A percentile compares a stretch with the other conserved stretches of the same genome.
Evolutionary conservation across 2,329 filamentous ascomycete genomes (phyloP).

Genomic region (Fonsecaea pedrosoi): DNA sequence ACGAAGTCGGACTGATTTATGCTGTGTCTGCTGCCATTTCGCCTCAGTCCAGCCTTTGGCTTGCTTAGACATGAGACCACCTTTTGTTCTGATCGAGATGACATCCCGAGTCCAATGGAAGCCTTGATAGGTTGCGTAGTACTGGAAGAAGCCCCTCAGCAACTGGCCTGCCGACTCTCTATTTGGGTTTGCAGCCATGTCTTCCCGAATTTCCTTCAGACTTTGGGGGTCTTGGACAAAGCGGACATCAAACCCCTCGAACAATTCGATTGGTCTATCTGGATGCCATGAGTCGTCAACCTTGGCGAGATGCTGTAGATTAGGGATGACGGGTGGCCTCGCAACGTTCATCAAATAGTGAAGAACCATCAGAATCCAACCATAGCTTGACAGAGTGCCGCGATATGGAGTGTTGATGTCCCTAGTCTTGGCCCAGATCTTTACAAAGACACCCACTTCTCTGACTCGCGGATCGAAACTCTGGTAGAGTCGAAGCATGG

Average conservation of each 20-base stretch:
- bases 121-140: slow-evolving; percentile 66
- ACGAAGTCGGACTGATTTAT: slow-evolving; percentile 76
- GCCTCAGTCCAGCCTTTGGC: slow-evolving; percentile 88
- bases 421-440: slow-evolving; percentile 85
- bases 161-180: slow-evolving; percentile 72
- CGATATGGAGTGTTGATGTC: slow-evolving; percentile 87
- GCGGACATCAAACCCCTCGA: slow-evolving; percentile 72
- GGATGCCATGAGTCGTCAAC: slow-evolving; percentile 52
- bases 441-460: slow-evolving; percentile 82
- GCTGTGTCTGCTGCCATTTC: slow-evolving; percentile 60
- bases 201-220: slow-evolving; percentile 65
- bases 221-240: slow-evolving; percentile 80
- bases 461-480: slow-evolving; percentile 78
- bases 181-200: slow-evolving; percentile 68
- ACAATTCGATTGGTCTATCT: slow-evolving; percentile 50
- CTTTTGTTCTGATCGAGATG: slow-evolving; percentile 74
- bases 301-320: slow-evolving; percentile 58
- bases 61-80: slow-evolving; percentile 74
- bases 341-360: slow-evolving; percentile 88
- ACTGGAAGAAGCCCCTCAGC: slow-evolving; percentile 85
- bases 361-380: slow-evolving; percentile 89
- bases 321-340: slow-evolving; percentile 80
- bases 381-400: slow-evolving; percentile 86
- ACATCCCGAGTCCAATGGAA: slow-evolving; percentile 86
- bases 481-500: slow-evolving; percentile 82